Evolutionary conservation across 2,329 filamentous ascomycete genomes (phyloP).

Genomic region (Teratosphaeria pseudoeucalypti): DNA sequence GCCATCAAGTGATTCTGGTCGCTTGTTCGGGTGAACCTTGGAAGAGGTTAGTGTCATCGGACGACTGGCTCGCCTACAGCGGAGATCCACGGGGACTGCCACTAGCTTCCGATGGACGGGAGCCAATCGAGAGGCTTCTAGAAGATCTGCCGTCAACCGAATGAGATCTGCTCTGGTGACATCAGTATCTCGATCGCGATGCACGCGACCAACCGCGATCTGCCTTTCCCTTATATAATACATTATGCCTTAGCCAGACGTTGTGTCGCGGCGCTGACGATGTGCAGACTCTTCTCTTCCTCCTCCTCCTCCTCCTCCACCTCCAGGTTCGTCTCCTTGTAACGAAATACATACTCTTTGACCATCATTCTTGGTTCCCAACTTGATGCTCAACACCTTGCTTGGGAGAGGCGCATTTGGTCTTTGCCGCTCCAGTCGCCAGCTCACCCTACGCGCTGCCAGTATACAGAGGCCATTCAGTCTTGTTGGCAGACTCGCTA

Average conservation of each 20-base stretch:
- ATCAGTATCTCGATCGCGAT: background rate
- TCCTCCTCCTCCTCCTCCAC: no score
- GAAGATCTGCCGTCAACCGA: background rate
- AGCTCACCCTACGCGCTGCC: background rate
- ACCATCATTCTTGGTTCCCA: background rate
- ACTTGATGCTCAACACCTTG: background rate
- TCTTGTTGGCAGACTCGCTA: background rate
- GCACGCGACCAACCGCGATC: background rate
- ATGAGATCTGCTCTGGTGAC: background rate
- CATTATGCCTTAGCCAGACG: background rate
- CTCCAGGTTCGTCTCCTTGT: background rate
- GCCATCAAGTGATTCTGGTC: no score
- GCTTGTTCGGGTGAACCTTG: no score
- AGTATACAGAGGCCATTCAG: background rate
- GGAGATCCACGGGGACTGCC: background rate
- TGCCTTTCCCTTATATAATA: background rate
- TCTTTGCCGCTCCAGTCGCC: background rate
- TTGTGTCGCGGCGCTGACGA: background rate
- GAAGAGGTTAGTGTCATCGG: no score
- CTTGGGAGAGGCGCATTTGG: background rate
- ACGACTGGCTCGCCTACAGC: background rate
- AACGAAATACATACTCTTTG: background rate
- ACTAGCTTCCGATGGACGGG: background rate
- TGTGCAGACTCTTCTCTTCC: background rate
- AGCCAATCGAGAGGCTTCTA: background rate